Evolutionary conservation across 495 filamentous ascomycete species (phyloP).

Genomic region (Ramalina peruviana): DNA sequence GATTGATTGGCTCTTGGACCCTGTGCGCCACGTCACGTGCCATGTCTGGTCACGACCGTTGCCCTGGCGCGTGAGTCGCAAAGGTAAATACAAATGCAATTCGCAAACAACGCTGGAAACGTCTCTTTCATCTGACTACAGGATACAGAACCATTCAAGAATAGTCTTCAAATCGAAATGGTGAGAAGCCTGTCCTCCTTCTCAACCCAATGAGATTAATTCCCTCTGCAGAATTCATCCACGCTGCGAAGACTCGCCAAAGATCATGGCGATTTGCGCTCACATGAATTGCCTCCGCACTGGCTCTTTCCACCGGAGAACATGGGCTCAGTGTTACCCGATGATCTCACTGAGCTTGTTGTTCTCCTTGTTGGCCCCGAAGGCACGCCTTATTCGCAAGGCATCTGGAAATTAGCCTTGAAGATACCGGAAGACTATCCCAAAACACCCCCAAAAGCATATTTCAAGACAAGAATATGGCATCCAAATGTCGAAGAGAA

Average conservation of each 20-base stretch:
- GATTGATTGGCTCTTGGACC: no score
- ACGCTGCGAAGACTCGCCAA: constrained; percentile 48
- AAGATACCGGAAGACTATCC: constrained; percentile 54
- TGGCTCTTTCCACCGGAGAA: constrained; percentile 44
- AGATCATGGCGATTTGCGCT: constrained; percentile 49
- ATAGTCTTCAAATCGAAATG: no score
- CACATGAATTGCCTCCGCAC: constrained; percentile 45
- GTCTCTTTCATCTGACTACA: no score
- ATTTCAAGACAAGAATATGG: constrained; percentile 55
- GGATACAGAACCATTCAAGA: no score
- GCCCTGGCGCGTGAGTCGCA: no score
- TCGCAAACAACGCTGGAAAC: no score
- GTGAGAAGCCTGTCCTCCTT: not conserved
- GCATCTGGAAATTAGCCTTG: constrained; percentile 47
- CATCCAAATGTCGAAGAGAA: constrained; percentile 60
- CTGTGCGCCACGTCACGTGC: no score
- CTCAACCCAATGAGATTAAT: not conserved
- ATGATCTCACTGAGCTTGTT: constrained; percentile 47
- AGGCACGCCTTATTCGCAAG: constrained; percentile 47
- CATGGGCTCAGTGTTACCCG: constrained; percentile 19
- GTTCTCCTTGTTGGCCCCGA: constrained; percentile 48
- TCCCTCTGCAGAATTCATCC: constrained; percentile 20
- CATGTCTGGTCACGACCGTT: no score
- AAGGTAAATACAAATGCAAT: no score
- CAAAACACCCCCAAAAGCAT: constrained; percentile 48